Base-by-base conservation (phyloP, 1,284 basidiomycete species). In the Tetrapyrgos nigripes region DNA sequence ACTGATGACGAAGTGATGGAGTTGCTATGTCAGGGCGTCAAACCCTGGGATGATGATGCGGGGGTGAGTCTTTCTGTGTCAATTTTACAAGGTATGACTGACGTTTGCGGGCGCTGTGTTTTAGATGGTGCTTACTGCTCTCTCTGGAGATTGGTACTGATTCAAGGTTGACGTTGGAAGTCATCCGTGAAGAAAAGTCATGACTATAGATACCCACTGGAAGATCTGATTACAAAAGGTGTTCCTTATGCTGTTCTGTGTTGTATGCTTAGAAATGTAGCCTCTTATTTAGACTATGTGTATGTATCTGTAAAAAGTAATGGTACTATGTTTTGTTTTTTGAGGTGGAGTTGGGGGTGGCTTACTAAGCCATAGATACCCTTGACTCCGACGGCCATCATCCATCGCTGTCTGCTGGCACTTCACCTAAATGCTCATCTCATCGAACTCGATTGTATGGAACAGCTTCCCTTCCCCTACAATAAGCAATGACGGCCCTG, bases 21-120 rank as follows among this genome's bases (percentile, higher is more conserved):
- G 54, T 67, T 80, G 11, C 4, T 72, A 13, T 69, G 55, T 48
- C 70, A 80, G 4, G 78, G 79, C 0, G 72, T 81, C 2, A 81
- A 79, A 58, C 79, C 79, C 4, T 80, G 78, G 77, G 79, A 81
- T 21, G 74, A 79, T 10, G 76, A 78, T 62, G 78, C 79, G 46
- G 63, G 67, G 63, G 78, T 79, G 62, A 24, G 75, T 70, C 19
- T 6, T 40, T n/a, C n/a, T n/a, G n/a, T n/a, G n/a, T n/a, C n/a
- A n/a, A n/a, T 40, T 40, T 40, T 40, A 4, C 17, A 9, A 17
- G 37, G 19, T 17, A 40, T 8, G 17, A 8, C 31, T 14, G 9
- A 33, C 8, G 14, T 33, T 33, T 33, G 31, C 8, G 31, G 31
- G 31, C 14, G 14, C 14, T 33, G 14, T 8, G 19, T n/a, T 4